These are phyloP conservation scores for Escovopsis sp. DNA, from an alignment of 2,329 filamentous ascomycete genomes.

Conservation along the genomic window DNA sequence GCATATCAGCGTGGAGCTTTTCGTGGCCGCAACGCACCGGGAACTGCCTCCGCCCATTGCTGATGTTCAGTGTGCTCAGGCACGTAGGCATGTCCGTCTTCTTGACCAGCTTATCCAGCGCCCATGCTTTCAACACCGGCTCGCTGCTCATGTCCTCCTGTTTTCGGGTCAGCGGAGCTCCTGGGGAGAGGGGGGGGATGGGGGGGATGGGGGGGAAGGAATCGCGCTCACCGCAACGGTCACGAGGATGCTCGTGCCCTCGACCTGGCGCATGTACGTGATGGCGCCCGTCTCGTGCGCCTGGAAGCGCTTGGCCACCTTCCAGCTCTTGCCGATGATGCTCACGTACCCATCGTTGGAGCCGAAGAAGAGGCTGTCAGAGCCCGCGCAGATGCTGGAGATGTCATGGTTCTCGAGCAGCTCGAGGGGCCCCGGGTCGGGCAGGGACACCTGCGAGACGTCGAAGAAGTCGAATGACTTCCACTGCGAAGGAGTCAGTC, in stretches of 20 bases:
- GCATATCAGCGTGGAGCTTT: no score
- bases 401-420: conserved; percentile 74
- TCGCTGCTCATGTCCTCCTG: conserved; percentile 78
- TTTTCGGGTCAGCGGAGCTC: neutral
- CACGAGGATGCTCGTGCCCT: conserved; percentile 71
- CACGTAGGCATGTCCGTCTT: conserved; percentile 84
- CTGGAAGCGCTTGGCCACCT: conserved; percentile 71
- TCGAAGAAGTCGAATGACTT: conserved; percentile 99
- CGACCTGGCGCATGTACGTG: conserved; percentile 83
- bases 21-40: conserved; percentile 41
- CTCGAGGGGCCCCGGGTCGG: conserved; percentile 62
- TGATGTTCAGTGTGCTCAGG: conserved; percentile 69
- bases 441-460: conserved; percentile 67
- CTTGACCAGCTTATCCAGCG: conserved; percentile 82
- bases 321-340: conserved; percentile 78
- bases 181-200: no score
- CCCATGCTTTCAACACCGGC: conserved; percentile 93
- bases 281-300: conserved; percentile 70
- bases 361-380: conserved; percentile 79
- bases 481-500: conserved; percentile 45
- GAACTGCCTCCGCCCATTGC: conserved; percentile 84
- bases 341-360: conserved; percentile 74
- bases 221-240: conserved; percentile 48
- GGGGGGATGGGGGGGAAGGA: no score
- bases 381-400: conserved; percentile 71